A percentile compares a stretch with the other conserved stretches of the same genome.
These are phyloP conservation scores for Misopates orontium DNA, from an alignment of 257 asterid species.

Conservation along the genomic window DNA sequence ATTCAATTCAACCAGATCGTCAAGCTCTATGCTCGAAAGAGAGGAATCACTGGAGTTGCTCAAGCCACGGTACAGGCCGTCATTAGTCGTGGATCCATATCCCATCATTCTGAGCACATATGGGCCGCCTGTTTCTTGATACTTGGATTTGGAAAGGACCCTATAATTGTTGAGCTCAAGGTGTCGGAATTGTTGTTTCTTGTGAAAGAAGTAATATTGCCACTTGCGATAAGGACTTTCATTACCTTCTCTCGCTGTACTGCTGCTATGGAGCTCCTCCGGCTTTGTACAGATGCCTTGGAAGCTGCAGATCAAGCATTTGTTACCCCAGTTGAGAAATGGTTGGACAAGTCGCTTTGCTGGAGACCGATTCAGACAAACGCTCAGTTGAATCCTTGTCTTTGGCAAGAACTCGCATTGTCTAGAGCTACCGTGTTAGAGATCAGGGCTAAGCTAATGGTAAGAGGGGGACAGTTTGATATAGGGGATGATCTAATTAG, in stretches of 20 bases:
- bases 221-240: slow-evolving; percentile 67
- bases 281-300: slow-evolving; percentile 75
- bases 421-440: slow-evolving; percentile 85
- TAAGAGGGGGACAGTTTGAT: slow-evolving; percentile 83
- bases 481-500: slow-evolving; percentile 83
- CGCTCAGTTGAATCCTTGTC: slow-evolving; percentile 86
- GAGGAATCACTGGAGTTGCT: slow-evolving; percentile 55
- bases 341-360: slow-evolving; percentile 85
- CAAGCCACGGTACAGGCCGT: slow-evolving; percentile 72
- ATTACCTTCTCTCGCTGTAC: slow-evolving; percentile 65
- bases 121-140: slow-evolving; percentile 84
- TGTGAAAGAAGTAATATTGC: slow-evolving; percentile 65
- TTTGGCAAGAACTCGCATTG: slow-evolving; percentile 94
- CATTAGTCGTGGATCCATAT: slow-evolving; percentile 40
- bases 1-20: slow-evolving; percentile 52
- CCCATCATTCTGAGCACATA: slow-evolving; percentile 60
- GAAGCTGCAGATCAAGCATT: slow-evolving; percentile 80
- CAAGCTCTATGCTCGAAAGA: slow-evolving; percentile 60
- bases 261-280: slow-evolving; percentile 73
- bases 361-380: slow-evolving; percentile 82
- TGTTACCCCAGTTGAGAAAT: slow-evolving; percentile 74
- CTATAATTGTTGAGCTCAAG: slow-evolving; percentile 61
- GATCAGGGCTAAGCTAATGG: slow-evolving; percentile 85
- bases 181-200: slow-evolving; percentile 56
- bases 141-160: slow-evolving; percentile 70